phyloP scores from a whole-genome alignment of 129 eudicot genomes.

The Solidago caesia region DNA sequence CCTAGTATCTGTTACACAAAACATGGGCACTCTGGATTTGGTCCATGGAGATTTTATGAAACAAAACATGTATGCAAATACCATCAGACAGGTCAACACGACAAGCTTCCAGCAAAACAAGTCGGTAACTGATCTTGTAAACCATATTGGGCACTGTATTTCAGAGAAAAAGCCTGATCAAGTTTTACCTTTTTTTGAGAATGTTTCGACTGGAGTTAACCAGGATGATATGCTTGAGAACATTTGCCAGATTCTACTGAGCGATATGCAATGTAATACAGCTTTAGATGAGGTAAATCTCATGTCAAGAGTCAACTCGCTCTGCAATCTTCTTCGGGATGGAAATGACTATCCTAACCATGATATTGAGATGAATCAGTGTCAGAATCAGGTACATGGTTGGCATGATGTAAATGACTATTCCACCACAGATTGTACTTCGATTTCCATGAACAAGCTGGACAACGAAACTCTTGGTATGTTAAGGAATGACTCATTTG shows the following conservation, averaged over 20 bases:
- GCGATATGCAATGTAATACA: constrained; percentile 35
- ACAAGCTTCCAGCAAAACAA: constrained; percentile 36
- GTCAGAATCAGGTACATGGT: not conserved
- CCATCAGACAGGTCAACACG: constrained; percentile 29
- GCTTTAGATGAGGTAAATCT: constrained; percentile 51
- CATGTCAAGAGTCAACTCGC: constrained; percentile 60
- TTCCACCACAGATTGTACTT: constrained; percentile 3
- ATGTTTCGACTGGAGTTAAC: constrained; percentile 17
- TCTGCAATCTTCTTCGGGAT: constrained; percentile 40
- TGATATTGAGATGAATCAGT: constrained; percentile 1
- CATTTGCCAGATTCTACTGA: constrained; percentile 42
- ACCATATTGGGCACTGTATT: constrained; percentile 49
- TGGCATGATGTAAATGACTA: constrained; percentile 18
- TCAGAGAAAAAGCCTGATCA: constrained; percentile 35
- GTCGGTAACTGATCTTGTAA: constrained; percentile 50
- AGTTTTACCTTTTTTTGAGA: constrained; percentile 23
- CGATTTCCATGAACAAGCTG: not conserved
- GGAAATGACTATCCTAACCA: constrained; percentile 12
- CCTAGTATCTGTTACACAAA: constrained; percentile 6
- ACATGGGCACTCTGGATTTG: constrained; percentile 1
- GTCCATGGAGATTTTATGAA: constrained; percentile 1
- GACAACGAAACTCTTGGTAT: constrained; percentile 18
- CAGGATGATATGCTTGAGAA: constrained; percentile 43
- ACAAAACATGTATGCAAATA: constrained; percentile 16
- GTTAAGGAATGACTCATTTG: constrained; percentile 53